Conservation (phyloP, 73 alveolate species). For the Durusdinium trenchii region DNA sequence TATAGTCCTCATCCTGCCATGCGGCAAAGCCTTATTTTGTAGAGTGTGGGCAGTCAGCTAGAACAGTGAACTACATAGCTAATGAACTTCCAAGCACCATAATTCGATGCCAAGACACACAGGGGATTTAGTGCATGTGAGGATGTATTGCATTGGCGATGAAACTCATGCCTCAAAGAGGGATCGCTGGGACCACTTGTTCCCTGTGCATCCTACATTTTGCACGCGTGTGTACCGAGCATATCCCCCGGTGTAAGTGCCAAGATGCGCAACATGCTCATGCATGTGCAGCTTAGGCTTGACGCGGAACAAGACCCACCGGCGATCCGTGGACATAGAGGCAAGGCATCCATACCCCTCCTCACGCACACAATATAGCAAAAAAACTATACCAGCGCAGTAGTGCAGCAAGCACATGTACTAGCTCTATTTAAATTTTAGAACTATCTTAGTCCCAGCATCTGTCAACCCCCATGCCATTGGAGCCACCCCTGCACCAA, state of each 20-base stretch:
- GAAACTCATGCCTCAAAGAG: not conserved
- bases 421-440: not conserved
- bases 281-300: slow-evolving; percentile 14
- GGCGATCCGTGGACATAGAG: not conserved
- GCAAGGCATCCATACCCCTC: not conserved
- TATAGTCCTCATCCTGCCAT: not conserved
- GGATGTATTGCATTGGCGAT: not conserved
- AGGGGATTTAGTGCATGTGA: not conserved
- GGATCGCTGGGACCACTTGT: no score
- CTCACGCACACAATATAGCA: not conserved
- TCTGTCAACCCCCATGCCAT: slow-evolving; percentile 20
- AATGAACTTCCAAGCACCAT: no score
- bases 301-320: not conserved
- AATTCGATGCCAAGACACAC: not conserved
- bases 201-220: not conserved
- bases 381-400: not conserved
- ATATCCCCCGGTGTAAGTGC: not conserved
- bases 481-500: not conserved
- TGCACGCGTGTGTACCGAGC: not conserved
- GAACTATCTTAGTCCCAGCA: not conserved
- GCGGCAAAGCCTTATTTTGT: not conserved
- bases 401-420: not conserved
- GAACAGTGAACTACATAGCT: not conserved
- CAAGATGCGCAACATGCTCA: not conserved
- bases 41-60: not conserved